Evolutionary conservation across 139 green algal species (phyloP).

Genomic region (Gonium pectorale): DNA sequence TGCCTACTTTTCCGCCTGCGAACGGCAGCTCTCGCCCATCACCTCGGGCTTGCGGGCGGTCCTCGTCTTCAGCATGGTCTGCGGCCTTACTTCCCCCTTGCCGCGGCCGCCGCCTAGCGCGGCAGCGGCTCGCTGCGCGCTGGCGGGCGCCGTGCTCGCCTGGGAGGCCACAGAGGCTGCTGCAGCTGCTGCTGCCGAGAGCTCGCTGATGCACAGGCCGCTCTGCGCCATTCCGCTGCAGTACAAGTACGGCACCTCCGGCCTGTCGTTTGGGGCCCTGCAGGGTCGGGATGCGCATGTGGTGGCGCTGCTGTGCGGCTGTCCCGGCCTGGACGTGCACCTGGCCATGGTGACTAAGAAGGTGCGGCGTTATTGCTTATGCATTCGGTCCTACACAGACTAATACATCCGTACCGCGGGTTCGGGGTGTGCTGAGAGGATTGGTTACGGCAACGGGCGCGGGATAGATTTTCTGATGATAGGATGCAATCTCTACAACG

Average conservation of each 20-base stretch:
- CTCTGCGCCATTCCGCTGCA: background rate
- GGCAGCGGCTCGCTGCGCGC: background rate
- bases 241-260: constrained; percentile 31
- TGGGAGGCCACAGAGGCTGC: background rate
- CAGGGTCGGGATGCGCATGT: constrained; percentile 27
- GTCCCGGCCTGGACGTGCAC: constrained; percentile 14
- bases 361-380: background rate
- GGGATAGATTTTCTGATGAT: too few species aligned
- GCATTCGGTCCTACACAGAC: too few species aligned
- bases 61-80: constrained; percentile 47
- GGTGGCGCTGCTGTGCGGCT: constrained; percentile 5
- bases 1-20: constrained; percentile 47
- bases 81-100: background rate
- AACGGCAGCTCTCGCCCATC: constrained; percentile 41
- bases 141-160: background rate
- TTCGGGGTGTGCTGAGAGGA: too few species aligned
- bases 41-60: constrained; percentile 9
- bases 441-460: too few species aligned
- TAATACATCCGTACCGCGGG: too few species aligned
- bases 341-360: constrained; percentile 36
- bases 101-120: background rate
- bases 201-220: background rate
- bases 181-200: too few species aligned
- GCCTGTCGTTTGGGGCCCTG: constrained; percentile 27
- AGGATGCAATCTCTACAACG: too few species aligned